A percentile compares a stretch with the other conserved stretches of the same genome.
Conservation (phyloP, 176 grass and related monocot genomes). For the Triticum timopheevii region DNA sequence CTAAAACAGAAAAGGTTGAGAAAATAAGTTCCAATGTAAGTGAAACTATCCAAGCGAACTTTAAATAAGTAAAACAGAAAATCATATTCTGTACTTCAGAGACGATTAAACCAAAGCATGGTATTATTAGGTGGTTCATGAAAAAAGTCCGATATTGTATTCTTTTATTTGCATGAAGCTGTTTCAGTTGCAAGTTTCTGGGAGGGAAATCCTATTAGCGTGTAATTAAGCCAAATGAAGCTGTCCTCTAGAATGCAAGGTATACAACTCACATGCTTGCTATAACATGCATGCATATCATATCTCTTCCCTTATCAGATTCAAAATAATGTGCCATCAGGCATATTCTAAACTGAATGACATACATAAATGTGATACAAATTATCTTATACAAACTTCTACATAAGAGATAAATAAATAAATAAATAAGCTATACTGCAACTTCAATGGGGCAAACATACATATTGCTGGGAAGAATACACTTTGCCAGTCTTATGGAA, state of each 20-base stretch:
- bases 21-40: background rate
- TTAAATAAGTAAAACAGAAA: conserved; percentile 11
- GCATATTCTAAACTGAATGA: background rate
- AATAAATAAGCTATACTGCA: background rate
- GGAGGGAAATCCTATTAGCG: background rate
- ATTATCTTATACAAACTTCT: conserved; percentile 6
- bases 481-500: background rate
- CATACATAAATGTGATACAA: background rate
- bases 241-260: background rate
- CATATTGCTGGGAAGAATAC: conserved; percentile 20
- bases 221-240: background rate
- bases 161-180: background rate
- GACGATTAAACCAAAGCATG: background rate
- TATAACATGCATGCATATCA: background rate
- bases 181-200: background rate
- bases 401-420: background rate
- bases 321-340: background rate
- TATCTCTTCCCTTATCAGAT: background rate
- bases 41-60: background rate
- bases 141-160: background rate
- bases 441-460: background rate
- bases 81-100: background rate
- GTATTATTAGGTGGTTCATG: background rate
- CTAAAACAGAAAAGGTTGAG: background rate
- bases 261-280: background rate